Base-by-base conservation (phyloP, 345 rosid species). In the Microthlaspi erraticum region DNA sequence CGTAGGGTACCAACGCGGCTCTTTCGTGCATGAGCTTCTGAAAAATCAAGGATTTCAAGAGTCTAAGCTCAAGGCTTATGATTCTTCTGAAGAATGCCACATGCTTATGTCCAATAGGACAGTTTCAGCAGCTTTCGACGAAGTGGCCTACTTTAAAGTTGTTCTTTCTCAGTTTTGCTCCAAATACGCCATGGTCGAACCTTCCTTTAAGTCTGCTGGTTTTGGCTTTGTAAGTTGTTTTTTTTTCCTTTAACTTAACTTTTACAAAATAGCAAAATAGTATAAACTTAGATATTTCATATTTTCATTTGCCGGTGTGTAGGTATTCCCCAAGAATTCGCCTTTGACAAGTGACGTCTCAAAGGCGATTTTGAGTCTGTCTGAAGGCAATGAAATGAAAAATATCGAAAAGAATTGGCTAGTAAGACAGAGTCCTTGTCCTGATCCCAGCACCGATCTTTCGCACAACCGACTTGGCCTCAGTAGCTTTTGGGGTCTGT, bases 401-500 rank as follows among this genome's bases (percentile, higher is more conserved):
- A 8, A 3, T 5, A 72, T 85, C 3, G 74, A 66, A 45, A 18
- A 66, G 4, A 69, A 23, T 26, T 68, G 45, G 53, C 17, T 53
- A 19, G 52, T 18, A 48, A 18, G 13, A 48, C n/a, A n/a, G 12
- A 63, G 60, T 19, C 16, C 23, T 10, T 76, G 80, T 45, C 43
- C 61, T 52, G 77, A 66, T 38, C 67, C 62, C 17, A 50, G 2
- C 7, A 32, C 62, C 1, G 1, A 26, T 14, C 59, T 68, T 31
- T 65, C 78, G 1, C 66, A 79, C 0, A 60, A 74, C 46, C 70
- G 76, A 43, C 85, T 83, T 2, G 60, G 72, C 16, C 39, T 81
- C 1, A 32, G 61, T 19, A 78, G 79, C 82, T 81, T 85, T 8
- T 72, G 75, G 46, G 87, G 84, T 9, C 75, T 85, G 5, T 85